phyloP scores from a whole-genome alignment of 257 asterid species.

The Solanum pimpinellifolium region DNA sequence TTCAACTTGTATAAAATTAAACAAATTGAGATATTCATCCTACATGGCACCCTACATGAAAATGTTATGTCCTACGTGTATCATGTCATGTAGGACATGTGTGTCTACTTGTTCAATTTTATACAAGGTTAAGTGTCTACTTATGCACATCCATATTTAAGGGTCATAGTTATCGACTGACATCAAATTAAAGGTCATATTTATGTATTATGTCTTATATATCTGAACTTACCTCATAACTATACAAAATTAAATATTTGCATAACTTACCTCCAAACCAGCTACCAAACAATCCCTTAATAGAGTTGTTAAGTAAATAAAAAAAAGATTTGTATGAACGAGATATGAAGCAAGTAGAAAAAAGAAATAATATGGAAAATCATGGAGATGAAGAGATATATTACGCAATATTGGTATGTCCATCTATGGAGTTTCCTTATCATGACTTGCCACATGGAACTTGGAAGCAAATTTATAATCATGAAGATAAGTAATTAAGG shows the following conservation, averaged over 20 bases:
- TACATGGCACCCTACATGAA: neutral
- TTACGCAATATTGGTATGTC: neutral
- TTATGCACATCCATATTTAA: no score
- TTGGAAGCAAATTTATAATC: neutral
- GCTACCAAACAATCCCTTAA: no score
- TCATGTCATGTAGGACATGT: neutral
- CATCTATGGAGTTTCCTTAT: neutral
- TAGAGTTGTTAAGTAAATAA: rapidly evolving
- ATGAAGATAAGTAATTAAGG: no score
- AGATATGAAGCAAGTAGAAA: neutral
- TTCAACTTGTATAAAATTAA: no score
- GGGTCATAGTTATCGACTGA: neutral
- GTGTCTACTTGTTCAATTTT: no score
- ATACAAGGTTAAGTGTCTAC: neutral
- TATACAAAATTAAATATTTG: no score
- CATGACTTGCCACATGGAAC: neutral
- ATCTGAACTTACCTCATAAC: neutral
- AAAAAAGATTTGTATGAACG: neutral
- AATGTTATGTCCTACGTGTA: no score
- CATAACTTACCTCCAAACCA: neutral
- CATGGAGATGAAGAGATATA: neutral
- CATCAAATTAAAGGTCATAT: neutral
- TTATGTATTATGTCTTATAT: no score
- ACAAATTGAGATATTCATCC: no score
- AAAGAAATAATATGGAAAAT: neutral